Base-by-base conservation (phyloP, 2,329 filamentous ascomycete species). In the Neocatenulostroma microsporum region DNA sequence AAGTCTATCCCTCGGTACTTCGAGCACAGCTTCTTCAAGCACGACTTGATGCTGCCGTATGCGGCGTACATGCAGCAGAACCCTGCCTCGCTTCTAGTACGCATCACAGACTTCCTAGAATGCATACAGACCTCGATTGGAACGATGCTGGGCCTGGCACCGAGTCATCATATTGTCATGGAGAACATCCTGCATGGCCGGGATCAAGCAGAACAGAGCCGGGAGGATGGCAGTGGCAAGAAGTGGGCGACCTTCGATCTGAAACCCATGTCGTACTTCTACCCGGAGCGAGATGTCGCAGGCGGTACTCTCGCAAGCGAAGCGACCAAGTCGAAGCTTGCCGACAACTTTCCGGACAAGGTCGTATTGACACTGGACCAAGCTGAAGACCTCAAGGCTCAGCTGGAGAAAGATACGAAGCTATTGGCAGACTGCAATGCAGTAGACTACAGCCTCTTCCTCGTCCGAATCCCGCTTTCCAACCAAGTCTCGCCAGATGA, bases 111-210 rank as follows among this genome's bases (percentile, higher is more conserved):
- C 55, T 76, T 85, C 40, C 64, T 84, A 0, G 70, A 74, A 34
- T 69, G 71, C 0, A 67, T 71, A 0, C 67, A 70, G 8, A 48
- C 59, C 20, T 18, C 77, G 0, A 51, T 86, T 1, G 82, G 81
- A 1, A 69, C 72, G 1, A 48, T 77, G 0, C 47, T 84, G 0
- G 71, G 78, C 4, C 60, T 71, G 1, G 74, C 78, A 0, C 81
- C 82, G 0, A 76, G 74, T 1, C 80, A 84, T 46, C 81, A 85
- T 51, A 81, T 86, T 41, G 68, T 86, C 50, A 86, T 86, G 82
- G 82, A 85, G 56, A 86, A 86, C 52, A 66, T 84, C 2, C 63
- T 84, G 17, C 75, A 73, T 43, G 81, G 80, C 2, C 70, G 76
- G 44, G 63, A 66, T 11, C 59, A 64, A 10, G 63, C 66, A 37